Evolutionary conservation across 2,329 filamentous ascomycete genomes (phyloP).

Genomic region (Microcyclosporella mali): DNA sequence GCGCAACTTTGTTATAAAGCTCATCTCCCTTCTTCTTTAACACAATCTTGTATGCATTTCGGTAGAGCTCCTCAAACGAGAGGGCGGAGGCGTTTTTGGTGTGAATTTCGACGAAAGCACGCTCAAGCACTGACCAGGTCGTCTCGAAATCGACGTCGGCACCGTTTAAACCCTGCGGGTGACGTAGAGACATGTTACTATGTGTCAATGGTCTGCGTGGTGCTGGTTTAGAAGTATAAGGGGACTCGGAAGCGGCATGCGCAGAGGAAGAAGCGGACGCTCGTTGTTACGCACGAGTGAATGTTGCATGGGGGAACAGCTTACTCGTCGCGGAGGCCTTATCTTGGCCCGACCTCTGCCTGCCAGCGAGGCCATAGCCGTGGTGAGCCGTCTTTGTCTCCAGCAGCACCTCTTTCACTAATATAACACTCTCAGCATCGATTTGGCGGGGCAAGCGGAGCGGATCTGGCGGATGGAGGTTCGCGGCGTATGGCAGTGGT

Average conservation of each 20-base stretch:
- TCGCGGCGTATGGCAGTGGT: neutral
- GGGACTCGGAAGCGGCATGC: neutral
- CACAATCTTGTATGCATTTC: constrained; percentile 89
- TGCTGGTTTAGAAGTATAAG: neutral
- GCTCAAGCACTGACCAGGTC: constrained; percentile 70
- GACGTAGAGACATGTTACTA: constrained; percentile 6
- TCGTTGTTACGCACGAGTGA: neutral
- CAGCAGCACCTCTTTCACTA: neutral
- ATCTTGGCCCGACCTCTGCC: constrained; percentile 57
- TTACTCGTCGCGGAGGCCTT: constrained; percentile 60
- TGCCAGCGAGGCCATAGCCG: constrained; percentile 39
- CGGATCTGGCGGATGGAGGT: neutral
- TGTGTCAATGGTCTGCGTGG: neutral
- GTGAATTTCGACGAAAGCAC: constrained; percentile 81
- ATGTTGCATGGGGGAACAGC: constrained; percentile 31
- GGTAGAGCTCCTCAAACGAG: constrained; percentile 93
- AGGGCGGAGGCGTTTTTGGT: constrained; percentile 82
- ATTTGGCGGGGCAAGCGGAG: neutral
- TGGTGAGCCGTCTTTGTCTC: neutral
- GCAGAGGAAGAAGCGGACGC: neutral
- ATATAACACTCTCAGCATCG: neutral
- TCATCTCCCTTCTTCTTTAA: constrained; percentile 76
- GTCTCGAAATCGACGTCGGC: constrained; percentile 74
- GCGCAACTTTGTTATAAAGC: constrained; percentile 72
- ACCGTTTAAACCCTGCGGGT: constrained; percentile 49